phyloP scores from a whole-genome alignment of 371 early-diverging fungal genomes.

The Saksenaea oblongispora region DNA sequence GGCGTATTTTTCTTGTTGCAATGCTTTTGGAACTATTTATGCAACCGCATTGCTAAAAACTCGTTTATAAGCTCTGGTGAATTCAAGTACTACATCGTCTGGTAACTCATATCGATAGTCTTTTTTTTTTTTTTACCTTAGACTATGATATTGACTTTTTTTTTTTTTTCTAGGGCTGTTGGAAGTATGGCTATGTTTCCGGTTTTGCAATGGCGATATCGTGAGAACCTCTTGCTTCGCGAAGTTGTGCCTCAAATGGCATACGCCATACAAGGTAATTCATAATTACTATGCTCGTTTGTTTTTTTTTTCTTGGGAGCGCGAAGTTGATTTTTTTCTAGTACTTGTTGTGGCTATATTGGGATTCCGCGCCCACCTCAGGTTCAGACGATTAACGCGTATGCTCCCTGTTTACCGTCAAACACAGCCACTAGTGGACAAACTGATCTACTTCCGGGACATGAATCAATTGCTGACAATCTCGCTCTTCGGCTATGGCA shows the following conservation, averaged over 20 bases:
- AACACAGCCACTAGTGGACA: conserved; percentile 21
- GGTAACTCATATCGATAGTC: conserved; percentile 17
- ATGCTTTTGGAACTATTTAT: conserved; percentile 37
- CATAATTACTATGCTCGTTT: background rate
- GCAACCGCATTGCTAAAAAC: conserved; percentile 27
- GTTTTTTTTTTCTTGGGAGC: background rate
- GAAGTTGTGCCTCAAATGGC: conserved; percentile 49
- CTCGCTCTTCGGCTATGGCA: conserved; percentile 29
- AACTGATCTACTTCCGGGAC: conserved; percentile 48
- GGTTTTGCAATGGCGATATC: conserved; percentile 42
- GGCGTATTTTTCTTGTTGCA: conserved; percentile 33
- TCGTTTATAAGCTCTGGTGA: conserved; percentile 39
- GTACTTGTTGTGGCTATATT: conserved; percentile 35
- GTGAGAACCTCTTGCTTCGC: conserved; percentile 23
- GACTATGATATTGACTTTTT: background rate
- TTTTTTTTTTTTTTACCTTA: background rate
- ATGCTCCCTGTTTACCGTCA: background rate
- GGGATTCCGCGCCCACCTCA: conserved; percentile 41
- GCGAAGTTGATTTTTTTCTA: background rate
- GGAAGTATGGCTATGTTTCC: conserved; percentile 46
- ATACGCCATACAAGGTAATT: conserved; percentile 42
- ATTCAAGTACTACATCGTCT: conserved; percentile 34
- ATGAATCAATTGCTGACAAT: conserved; percentile 47
- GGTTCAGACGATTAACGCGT: conserved; percentile 32
- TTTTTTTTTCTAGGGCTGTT: conserved; percentile 31